Base-by-base conservation (phyloP, 768 basidiomycete species). In the Phlegmacium glaucopus region DNA sequence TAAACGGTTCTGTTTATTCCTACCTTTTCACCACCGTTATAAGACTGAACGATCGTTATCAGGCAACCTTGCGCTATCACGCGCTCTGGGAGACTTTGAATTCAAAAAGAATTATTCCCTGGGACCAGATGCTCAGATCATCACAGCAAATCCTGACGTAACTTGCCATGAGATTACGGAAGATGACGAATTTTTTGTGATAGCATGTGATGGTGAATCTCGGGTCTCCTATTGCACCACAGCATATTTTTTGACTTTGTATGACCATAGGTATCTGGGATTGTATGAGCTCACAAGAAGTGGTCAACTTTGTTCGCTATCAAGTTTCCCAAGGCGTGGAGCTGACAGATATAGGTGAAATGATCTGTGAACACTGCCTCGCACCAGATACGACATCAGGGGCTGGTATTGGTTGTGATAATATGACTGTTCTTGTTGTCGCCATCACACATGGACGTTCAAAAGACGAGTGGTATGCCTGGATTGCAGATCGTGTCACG, bases 81-180 rank as follows among this genome's bases (percentile, higher is more conserved):
- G 96, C 57, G 96, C 96, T 4, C 71, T 99, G 22, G 96, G 96
- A 46, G 96, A 99, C 65, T 98, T 99, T 64, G 93, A 96, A 54
- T 99, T 96, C 78, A 99, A 99, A 76, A 94, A 95, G 71, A 95
- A 94, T 62, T 80, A 80, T 41, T 67, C 78, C 13, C 67, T 97
- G 9, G 66, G 78, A 35, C 85, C 94, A 13, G 95, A 98, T 68
- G 79, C 82, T 42, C 96, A 99, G 67, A 85, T 94, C 49, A 96
- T 99, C 56, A 98, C 96, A 1, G 80, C 91, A 32, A 82, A 99
- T 64, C 96, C 96, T 16, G 96, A 99, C 48, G 72, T 99, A 54
- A 90, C 80, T 13, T 72, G 75, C 38, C 96, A 97, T 69, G 72
- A 86, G 52, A 72, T 90, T 22, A 83, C 87, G 1, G 79, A 79